Evolutionary conservation across 2,329 filamentous ascomycete genomes (phyloP).

Genomic region (Cucurbitaria berberidis): DNA sequence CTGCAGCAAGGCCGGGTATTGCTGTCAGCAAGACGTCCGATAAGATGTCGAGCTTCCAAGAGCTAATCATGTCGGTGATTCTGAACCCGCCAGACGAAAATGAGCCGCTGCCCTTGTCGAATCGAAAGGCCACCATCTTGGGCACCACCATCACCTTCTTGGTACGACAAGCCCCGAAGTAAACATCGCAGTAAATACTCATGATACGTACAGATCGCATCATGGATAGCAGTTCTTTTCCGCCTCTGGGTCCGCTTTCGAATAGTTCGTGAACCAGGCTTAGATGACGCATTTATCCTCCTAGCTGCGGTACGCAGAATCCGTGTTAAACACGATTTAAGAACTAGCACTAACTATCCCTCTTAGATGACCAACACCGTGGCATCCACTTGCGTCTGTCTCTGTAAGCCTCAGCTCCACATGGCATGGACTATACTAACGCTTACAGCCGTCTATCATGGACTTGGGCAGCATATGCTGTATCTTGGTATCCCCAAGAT

Average conservation of each 20-base stretch:
- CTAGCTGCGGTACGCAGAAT: slow-evolving; percentile 32
- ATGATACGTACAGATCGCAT: slow-evolving; percentile 25
- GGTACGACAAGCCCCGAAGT: slow-evolving; percentile 16
- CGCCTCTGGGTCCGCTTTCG: slow-evolving; percentile 38
- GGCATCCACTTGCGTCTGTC: slow-evolving; percentile 31
- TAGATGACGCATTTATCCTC: slow-evolving; percentile 44
- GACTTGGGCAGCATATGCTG: slow-evolving; percentile 43
- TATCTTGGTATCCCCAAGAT: slow-evolving; percentile 23
- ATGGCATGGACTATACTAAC: slow-evolving; percentile 6
- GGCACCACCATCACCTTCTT: slow-evolving; percentile 35
- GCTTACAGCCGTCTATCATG: slow-evolving; percentile 34
- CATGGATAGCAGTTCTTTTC: slow-evolving; percentile 36
- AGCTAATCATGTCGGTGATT: slow-evolving; percentile 26
- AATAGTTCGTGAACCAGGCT: slow-evolving; percentile 42
- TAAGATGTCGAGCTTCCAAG: slow-evolving; percentile 24
- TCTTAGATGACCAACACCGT: slow-evolving; percentile 32
- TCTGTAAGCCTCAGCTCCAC: slow-evolving; percentile 21
- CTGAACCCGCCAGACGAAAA: slow-evolving; percentile 31
- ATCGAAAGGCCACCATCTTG: slow-evolving; percentile 34
- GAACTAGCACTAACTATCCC: slow-evolving; percentile 1
- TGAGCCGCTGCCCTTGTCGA: slow-evolving; percentile 36
- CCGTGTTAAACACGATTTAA: not conserved
- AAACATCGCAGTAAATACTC: slow-evolving; percentile 4
- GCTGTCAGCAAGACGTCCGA: slow-evolving; percentile 2
- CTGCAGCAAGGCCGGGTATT: slow-evolving; percentile 5